These are phyloP conservation scores for Pseudonectria foliicola DNA, from an alignment of 2,329 filamentous ascomycete species.

Conservation along the genomic window DNA sequence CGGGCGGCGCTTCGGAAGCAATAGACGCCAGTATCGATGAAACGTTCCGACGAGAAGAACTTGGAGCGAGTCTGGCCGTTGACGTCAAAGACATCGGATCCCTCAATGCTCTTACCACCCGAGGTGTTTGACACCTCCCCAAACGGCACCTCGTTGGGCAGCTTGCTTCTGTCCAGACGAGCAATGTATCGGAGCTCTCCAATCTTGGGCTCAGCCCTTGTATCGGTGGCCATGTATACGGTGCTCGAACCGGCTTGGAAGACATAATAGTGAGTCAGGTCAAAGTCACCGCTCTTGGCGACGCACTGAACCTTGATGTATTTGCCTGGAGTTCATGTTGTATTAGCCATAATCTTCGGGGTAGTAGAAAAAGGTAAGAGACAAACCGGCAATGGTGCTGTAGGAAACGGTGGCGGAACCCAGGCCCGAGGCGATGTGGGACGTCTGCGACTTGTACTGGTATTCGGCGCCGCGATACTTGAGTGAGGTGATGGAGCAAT, in stretches of 20 bases:
- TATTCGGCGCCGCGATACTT: slow-evolving; percentile 52
- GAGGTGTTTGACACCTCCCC: slow-evolving; percentile 49
- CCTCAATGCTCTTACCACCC: slow-evolving; percentile 48
- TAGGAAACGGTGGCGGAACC: slow-evolving; percentile 47
- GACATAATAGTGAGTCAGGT: slow-evolving; percentile 56
- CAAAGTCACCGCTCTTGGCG: slow-evolving; percentile 37
- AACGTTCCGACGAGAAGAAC: slow-evolving; percentile 63
- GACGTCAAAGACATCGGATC: slow-evolving; percentile 52
- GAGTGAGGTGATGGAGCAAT: slow-evolving; percentile 59
- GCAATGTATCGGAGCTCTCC: slow-evolving; percentile 60
- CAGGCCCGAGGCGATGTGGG: slow-evolving; percentile 35
- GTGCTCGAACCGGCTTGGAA: slow-evolving; percentile 52
- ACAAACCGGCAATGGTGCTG: slow-evolving; percentile 26
- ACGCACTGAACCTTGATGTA: slow-evolving; percentile 57
- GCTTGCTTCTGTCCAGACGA: slow-evolving; percentile 43
- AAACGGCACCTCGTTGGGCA: slow-evolving; percentile 47
- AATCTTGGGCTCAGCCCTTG: slow-evolving; percentile 45
- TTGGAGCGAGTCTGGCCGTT: slow-evolving; percentile 58
- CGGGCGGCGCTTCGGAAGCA: slow-evolving; percentile 46
- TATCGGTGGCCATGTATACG: slow-evolving; percentile 57
- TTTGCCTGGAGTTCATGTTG: slow-evolving; percentile 14
- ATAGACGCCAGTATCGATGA: slow-evolving; percentile 60
- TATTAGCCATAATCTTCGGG: slow-evolving; percentile 4
- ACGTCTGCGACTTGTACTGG: slow-evolving; percentile 39
- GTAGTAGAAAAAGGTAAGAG: not conserved